Evolutionary conservation across 2,329 filamentous ascomycete species (phyloP), one percentile per base, ranked within the genome.

Genomic region (Didymella glomerata): DNA sequence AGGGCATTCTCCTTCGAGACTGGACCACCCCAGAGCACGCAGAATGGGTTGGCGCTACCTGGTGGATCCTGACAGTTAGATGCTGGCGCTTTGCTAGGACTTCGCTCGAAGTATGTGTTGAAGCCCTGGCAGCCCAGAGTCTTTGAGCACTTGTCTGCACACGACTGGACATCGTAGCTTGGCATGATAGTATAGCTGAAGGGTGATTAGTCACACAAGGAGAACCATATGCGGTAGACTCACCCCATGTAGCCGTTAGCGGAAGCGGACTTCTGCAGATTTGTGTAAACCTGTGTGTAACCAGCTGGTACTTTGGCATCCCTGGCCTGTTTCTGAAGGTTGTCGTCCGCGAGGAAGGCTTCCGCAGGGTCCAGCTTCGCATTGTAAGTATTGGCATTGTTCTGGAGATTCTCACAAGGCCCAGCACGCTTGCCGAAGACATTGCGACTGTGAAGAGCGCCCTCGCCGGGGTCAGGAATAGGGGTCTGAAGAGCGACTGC

Each of bases 21-120:
- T 2, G 52, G 52, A 18, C 36, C 36, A 20, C 52, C 52, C 36
- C 36, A 55, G 2, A 55, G 52, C 0, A 41, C 36, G 16, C 52
- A 55, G 20, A 42, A 42, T 0, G 36, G 27, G 18, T 48, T 55
- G 36, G 45, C 36, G 10, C 2, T 18, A n/a, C 25, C 36, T 0
- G 13, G 6, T 13, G 52, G 52, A 10, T 55, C 22, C 4, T 4
- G 45, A 8, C 52, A 55, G 16, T 1, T 9, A 0, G 45, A 3
- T 1, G 25, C 52, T 4, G 52, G 52, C 8, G 9, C 52, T 14
- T 42, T 24, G 13, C 44, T 48, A 1, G 52, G 52, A 14, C 36
- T 41, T 16, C 52, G 52, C n/a, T 55, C 52, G 27, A 55, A 55
- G 45, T 34, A 55, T 3, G 36, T 55, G 38, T 55, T 55, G 36